Evolutionary conservation across 306 rosid genomes (phyloP), one percentile per base, ranked within the genome.

Genomic region (Ziziphus jujuba): DNA sequence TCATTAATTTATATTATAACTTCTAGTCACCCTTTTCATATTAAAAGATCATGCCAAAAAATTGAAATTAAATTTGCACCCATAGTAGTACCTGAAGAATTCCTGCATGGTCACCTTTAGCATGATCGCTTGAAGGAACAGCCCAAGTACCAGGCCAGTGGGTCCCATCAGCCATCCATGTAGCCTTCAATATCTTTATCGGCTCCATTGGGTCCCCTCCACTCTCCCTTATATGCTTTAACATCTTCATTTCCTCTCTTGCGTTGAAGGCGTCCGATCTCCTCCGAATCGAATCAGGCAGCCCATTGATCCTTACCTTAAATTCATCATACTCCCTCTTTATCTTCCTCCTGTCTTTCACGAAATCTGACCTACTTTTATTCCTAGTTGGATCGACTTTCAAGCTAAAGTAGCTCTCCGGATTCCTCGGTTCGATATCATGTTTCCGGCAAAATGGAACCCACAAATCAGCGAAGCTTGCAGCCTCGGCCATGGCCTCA

Each of bases 301-400:
- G 87, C 44, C 93, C 81, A 35, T 92, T 92, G 6, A 91, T 86
- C 67, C 87, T 76, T 16, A 92, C 96, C 77, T 90, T 92, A 67
- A 92, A 92, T 79, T 92, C 98, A 66, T 92, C 98, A 53, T 86
- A 92, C 76, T 92, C 98, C 67, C 98, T 87, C 82, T 90, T 92
- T 76, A 92, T 86, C 67, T 86, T 85, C 77, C 98, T 86, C 44
- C 98, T 77, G 52, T 90, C 97, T 77, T 90, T 92, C 45, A 92
- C 98, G 75, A 92, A 90, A 49, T 91, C 89, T 5, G 83, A 72
- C 45, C 87, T 79, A 47, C 87, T 87, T 73, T 92, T 92, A 55
- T 92, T 93, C 84, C 86, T 90, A 9, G 95, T 83, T 40, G 95
- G 90, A 75, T 92, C 97, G 72, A 86, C 79, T 67, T 92, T 92